These are phyloP conservation scores for Nicotiana undulata DNA, from an alignment of 257 asterid species.

Conservation along the genomic window DNA sequence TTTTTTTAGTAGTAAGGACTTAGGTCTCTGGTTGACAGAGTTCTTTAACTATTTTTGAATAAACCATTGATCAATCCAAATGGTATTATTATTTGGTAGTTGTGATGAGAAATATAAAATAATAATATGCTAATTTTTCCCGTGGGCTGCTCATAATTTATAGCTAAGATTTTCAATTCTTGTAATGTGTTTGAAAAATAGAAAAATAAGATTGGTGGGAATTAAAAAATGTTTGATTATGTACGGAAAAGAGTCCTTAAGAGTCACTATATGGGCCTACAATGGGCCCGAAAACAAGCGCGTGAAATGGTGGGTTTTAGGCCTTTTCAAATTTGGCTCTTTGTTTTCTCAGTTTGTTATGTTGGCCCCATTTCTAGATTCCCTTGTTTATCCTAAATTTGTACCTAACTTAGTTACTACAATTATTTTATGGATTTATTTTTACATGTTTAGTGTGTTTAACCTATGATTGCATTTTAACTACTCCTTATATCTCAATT, in stretches of 20 bases:
- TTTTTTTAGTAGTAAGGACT: neutral
- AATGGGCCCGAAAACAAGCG: conserved; percentile 8
- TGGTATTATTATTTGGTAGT: neutral
- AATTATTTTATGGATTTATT: no score
- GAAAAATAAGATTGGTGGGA: neutral
- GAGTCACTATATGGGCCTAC: neutral
- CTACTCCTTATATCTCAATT: no score
- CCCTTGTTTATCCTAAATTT: conserved; percentile 2
- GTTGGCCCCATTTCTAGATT: conserved; percentile 19
- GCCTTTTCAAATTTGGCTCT: conserved; percentile 1
- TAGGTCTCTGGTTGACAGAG: neutral
- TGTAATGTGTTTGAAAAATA: neutral
- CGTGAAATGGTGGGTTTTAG: conserved; percentile 19
- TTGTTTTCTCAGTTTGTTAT: conserved; percentile 14
- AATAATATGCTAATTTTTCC: neutral
- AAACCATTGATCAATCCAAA: neutral
- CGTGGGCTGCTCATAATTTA: neutral
- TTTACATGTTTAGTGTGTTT: no score
- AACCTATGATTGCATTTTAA: no score
- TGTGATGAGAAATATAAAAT: neutral
- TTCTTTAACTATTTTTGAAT: neutral
- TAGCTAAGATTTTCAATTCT: neutral
- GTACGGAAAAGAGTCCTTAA: conserved; percentile 16
- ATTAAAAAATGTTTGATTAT: neutral
- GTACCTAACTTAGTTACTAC: neutral